Evolutionary conservation across 169 alveolate genomes (phyloP).

Genomic region (Eimeria mitis): DNA sequence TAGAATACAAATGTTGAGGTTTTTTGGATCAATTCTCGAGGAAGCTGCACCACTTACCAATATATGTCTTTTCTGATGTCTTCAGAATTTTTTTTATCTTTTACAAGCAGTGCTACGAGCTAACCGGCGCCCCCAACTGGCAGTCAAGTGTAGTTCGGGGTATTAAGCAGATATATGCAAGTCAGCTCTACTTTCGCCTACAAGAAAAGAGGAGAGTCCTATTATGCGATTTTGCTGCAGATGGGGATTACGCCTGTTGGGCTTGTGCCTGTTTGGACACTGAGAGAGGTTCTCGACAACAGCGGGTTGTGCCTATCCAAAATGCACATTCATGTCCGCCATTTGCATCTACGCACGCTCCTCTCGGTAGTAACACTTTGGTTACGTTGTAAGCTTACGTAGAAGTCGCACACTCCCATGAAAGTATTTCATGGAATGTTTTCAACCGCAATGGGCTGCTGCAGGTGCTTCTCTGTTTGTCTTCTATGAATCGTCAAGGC

Average conservation of each 20-base stretch:
- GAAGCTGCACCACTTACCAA: neutral
- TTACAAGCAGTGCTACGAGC: neutral
- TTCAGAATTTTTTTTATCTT: neutral
- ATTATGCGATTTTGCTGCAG: neutral
- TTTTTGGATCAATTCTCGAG: neutral
- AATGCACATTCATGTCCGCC: conserved; percentile 79
- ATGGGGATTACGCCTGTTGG: conserved; percentile 49
- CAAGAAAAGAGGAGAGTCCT: neutral
- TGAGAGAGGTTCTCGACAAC: conserved; percentile 70
- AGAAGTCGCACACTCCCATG: neutral
- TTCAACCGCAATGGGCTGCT: neutral
- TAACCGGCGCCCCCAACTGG: neutral
- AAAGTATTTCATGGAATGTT: neutral
- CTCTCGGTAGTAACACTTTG: neutral
- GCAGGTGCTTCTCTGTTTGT: conserved; percentile 57
- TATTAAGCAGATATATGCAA: neutral
- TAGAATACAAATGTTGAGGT: neutral
- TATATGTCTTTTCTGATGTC: neutral
- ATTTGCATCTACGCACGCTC: neutral
- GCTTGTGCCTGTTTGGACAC: conserved; percentile 67
- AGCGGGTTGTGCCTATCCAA: conserved; percentile 74
- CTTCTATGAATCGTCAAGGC: conserved; percentile 69
- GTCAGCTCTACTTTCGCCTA: neutral
- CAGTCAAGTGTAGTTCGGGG: neutral
- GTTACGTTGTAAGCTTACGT: neutral